Conservation (phyloP, 176 grass and related monocot species). For the Aegilops umbellulata region DNA sequence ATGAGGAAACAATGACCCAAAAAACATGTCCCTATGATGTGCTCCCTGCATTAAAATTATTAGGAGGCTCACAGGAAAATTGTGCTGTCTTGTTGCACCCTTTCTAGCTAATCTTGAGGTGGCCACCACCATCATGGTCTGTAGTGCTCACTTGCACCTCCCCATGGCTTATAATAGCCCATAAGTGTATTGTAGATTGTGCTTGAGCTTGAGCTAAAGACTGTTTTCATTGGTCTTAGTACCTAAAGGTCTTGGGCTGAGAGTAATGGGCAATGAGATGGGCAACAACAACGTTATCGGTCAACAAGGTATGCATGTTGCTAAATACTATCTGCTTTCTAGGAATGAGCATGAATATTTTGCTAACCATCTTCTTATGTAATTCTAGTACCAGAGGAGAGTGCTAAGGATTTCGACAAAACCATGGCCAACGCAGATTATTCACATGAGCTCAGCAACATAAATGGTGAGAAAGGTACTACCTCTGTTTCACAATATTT, state of each 20-base stretch:
- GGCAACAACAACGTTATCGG: conserved; percentile 49
- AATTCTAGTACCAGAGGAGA: conserved; percentile 31
- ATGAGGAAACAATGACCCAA: conserved; percentile 13
- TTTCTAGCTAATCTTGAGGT: conserved; percentile 26
- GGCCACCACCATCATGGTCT: conserved; percentile 28
- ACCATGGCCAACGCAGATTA: background rate
- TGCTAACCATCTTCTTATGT: background rate
- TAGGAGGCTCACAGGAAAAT: conserved; percentile 31
- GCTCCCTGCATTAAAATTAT: conserved; percentile 30
- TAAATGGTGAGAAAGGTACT: conserved; percentile 20
- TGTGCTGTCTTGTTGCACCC: conserved; percentile 17
- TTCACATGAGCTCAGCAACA: conserved; percentile 1
- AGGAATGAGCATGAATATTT: conserved; percentile 9
- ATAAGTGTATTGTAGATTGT: background rate
- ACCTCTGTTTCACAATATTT: background rate
- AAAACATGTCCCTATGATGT: conserved; percentile 5
- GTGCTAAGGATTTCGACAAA: background rate
- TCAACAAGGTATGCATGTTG: conserved; percentile 44
- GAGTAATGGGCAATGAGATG: conserved; percentile 35
- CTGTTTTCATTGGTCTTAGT: conserved; percentile 15
- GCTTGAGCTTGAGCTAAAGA: background rate
- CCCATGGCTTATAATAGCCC: conserved; percentile 8
- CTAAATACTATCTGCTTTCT: background rate
- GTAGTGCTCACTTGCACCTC: background rate
- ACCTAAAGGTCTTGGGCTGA: conserved; percentile 19